Percentiles rank a stretch among this genome's conserved stretches.
Evolutionary conservation across 2,329 filamentous ascomycete genomes (phyloP).

Genomic region (Penicillium sp.): DNA sequence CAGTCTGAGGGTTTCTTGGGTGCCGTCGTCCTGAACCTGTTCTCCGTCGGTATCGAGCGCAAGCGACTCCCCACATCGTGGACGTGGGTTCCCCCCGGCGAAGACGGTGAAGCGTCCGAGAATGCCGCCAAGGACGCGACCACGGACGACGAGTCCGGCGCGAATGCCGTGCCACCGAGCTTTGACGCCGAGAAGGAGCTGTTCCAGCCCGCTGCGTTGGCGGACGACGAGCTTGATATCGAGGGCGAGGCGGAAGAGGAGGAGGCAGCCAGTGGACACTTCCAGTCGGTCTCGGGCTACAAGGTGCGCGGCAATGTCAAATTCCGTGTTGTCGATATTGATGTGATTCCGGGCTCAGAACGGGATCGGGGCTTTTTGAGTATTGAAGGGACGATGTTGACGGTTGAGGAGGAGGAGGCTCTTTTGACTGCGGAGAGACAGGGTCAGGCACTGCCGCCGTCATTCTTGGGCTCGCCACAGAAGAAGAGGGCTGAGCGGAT

Average conservation of each 20-base stretch:
- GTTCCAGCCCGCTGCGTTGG: constrained; percentile 41
- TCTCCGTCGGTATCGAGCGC: constrained; percentile 84
- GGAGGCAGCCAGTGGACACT: constrained; percentile 66
- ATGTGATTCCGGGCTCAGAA: constrained; percentile 68
- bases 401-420: constrained; percentile 64
- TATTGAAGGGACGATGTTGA: constrained; percentile 84
- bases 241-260: constrained; percentile 52
- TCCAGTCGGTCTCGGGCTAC: constrained; percentile 70
- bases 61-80: constrained; percentile 74
- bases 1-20: constrained; percentile 89
- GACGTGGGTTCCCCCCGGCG: constrained; percentile 72
- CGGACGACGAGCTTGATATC: constrained; percentile 36
- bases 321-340: constrained; percentile 83
- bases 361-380: constrained; percentile 75
- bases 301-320: constrained; percentile 70
- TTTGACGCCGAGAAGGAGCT: constrained; percentile 44
- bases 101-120: constrained; percentile 29
- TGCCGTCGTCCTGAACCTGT: constrained; percentile 85
- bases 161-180: constrained; percentile 14
- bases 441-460: constrained; percentile 35
- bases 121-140: constrained; percentile 21
- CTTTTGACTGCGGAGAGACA: constrained; percentile 58
- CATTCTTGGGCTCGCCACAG: constrained; percentile 15
- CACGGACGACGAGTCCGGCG: constrained; percentile 33
- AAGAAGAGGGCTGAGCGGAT: constrained; percentile 23